These are phyloP conservation scores for Globisporangium cystogenes DNA, from an alignment of 352 stramenopile genomes.

Conservation along the genomic window DNA sequence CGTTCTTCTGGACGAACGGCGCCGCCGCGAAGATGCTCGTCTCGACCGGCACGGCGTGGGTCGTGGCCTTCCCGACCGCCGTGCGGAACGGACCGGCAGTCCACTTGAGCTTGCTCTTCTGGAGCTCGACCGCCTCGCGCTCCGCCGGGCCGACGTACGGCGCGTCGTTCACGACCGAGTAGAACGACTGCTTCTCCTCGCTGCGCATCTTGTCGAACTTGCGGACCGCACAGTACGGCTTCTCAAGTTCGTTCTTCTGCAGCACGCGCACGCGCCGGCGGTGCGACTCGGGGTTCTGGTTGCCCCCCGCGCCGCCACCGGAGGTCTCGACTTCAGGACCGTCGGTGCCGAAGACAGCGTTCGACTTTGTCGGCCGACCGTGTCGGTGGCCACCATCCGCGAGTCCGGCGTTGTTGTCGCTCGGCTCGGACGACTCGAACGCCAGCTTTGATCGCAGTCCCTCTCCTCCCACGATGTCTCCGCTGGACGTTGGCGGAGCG, in stretches of 20 bases:
- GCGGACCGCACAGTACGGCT: conserved; percentile 61
- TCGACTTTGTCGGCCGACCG: not conserved
- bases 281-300: not conserved
- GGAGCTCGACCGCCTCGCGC: conserved; percentile 39
- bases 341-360: not conserved
- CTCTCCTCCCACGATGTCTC: not conserved
- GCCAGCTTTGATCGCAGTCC: not conserved
- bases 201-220: conserved; percentile 47
- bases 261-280: conserved; percentile 40
- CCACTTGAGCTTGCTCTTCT: conserved; percentile 70
- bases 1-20: conserved; percentile 50
- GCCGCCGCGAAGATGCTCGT: conserved; percentile 48
- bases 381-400: no score
- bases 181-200: conserved; percentile 36
- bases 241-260: conserved; percentile 59
- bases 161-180: conserved; percentile 78
- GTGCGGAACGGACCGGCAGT: conserved; percentile 61
- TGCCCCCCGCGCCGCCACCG: not conserved
- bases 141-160: conserved; percentile 54
- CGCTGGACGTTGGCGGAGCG: not conserved
- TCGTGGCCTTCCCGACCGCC: conserved; percentile 61
- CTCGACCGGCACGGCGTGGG: conserved; percentile 28
- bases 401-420: not conserved
- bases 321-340: not conserved
- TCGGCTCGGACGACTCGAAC: not conserved